Evolutionary conservation across 106 monocot species (phyloP).

Genomic region (Dioscorea zingiberensis): DNA sequence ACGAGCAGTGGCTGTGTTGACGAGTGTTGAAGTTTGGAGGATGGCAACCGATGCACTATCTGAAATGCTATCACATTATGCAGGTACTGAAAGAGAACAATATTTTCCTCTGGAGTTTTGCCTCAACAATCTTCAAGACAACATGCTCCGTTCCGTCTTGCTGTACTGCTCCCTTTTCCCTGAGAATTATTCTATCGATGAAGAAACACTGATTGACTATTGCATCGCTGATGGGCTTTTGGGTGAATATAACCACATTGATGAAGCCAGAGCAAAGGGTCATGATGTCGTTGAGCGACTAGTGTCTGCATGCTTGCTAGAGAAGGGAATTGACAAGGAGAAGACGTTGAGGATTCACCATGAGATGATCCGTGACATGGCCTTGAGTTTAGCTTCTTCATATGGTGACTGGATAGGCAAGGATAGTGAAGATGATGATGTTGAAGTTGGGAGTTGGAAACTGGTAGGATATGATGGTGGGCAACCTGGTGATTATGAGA

Average conservation of each 20-base stretch:
- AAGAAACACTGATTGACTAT: constrained; percentile 10
- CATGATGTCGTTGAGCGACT: background rate
- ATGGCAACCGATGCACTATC: background rate
- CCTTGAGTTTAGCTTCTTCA: constrained; percentile 11
- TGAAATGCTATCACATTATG: background rate
- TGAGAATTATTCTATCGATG: constrained; percentile 4
- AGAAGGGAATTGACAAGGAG: background rate
- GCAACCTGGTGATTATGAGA: no score
- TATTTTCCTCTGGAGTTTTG: constrained; percentile 1
- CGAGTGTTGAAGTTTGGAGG: background rate
- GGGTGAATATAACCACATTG: background rate
- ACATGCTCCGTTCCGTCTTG: constrained; percentile 10
- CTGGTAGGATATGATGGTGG: no score
- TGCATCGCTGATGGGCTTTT: constrained; percentile 16
- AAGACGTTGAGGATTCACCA: constrained; percentile 9
- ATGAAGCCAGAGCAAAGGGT: background rate
- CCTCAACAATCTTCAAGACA: constrained; percentile 5
- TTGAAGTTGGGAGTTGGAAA: no score
- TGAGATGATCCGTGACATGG: constrained; percentile 5
- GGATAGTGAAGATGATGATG: no score
- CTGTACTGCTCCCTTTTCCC: constrained; percentile 19
- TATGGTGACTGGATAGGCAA: no score
- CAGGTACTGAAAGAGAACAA: background rate
- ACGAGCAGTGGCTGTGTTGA: background rate
- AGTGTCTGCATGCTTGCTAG: constrained; percentile 7